These are phyloP conservation scores for Fragosphaeria purpurea DNA, from an alignment of 2,329 filamentous ascomycete species.

Conservation along the genomic window DNA sequence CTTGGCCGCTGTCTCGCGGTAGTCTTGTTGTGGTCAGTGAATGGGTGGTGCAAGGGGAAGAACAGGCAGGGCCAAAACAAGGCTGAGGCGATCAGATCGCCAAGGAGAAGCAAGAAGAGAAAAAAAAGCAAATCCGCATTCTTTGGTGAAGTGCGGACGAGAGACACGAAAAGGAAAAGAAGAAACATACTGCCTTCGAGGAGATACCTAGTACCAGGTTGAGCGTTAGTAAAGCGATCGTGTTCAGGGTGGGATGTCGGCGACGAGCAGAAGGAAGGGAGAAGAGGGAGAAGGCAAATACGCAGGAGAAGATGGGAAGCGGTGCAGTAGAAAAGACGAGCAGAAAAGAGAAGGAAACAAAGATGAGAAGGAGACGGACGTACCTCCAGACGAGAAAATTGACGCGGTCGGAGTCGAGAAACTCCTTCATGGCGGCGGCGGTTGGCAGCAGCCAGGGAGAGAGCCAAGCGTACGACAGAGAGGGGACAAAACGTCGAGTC, in stretches of 20 bases:
- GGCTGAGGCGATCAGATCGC: not conserved
- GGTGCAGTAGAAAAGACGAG: not conserved
- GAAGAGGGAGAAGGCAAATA: no score
- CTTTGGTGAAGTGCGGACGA: not conserved
- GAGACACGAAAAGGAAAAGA: slow-evolving; percentile 1
- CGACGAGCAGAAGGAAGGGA: no score
- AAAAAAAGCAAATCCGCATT: not conserved
- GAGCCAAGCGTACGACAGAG: not conserved
- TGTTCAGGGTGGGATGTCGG: no score
- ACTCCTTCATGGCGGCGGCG: slow-evolving; percentile 45
- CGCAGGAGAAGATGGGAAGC: no score
- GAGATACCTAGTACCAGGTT: slow-evolving; percentile 41
- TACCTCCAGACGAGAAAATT: slow-evolving; percentile 65
- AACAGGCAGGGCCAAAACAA: not conserved
- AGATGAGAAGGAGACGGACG: slow-evolving; percentile 14
- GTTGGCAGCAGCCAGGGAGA: slow-evolving; percentile 7
- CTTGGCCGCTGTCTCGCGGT: slow-evolving; percentile 56
- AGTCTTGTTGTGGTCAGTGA: slow-evolving; percentile 37
- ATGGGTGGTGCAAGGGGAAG: not conserved
- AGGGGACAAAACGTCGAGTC: not conserved
- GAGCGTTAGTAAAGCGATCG: slow-evolving; percentile 5
- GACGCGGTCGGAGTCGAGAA: slow-evolving; percentile 56
- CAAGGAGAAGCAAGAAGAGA: not conserved
- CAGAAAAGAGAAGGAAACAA: not conserved
- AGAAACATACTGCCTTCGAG: slow-evolving; percentile 51